These are phyloP conservation scores for Sherardia arvensis DNA, from an alignment of 257 asterid genomes.

Conservation along the genomic window DNA sequence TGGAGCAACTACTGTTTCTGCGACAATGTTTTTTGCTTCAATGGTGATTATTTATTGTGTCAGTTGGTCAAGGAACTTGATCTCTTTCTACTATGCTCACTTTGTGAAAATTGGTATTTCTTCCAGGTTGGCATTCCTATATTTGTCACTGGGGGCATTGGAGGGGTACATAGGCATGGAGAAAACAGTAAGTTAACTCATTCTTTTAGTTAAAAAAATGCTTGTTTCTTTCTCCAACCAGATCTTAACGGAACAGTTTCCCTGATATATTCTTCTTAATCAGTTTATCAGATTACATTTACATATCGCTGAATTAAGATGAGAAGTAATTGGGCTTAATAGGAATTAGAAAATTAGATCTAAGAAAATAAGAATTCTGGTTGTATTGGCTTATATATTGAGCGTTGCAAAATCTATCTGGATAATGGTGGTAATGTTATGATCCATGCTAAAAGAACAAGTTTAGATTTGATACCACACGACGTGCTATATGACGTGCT, in stretches of 20 bases:
- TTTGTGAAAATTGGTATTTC: not conserved
- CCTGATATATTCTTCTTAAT: not conserved
- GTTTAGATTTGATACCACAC: not conserved
- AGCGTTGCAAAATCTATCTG: not conserved
- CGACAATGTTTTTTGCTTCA: constrained; percentile 86
- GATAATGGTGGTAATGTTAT: not conserved
- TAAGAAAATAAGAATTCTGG: not conserved
- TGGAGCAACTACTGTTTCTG: constrained; percentile 98
- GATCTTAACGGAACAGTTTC: not conserved
- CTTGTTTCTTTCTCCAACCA: not conserved
- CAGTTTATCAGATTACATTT: not conserved
- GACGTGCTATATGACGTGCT: not conserved
- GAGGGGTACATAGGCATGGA: constrained; percentile 95
- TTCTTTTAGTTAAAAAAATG: not conserved
- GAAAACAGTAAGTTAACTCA: constrained; percentile 57
- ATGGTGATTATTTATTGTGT: constrained; percentile 38
- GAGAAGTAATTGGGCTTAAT: not conserved
- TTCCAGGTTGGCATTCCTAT: constrained; percentile 78
- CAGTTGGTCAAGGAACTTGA: not conserved
- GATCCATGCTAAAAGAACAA: not conserved
- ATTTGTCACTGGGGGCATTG: constrained; percentile 94
- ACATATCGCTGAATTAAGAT: not conserved
- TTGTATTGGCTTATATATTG: not conserved
- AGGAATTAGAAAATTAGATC: not conserved
- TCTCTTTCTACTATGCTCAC: not conserved